Base-by-base conservation (phyloP, 306 rosid species). In the Vigna nakashimae region DNA sequence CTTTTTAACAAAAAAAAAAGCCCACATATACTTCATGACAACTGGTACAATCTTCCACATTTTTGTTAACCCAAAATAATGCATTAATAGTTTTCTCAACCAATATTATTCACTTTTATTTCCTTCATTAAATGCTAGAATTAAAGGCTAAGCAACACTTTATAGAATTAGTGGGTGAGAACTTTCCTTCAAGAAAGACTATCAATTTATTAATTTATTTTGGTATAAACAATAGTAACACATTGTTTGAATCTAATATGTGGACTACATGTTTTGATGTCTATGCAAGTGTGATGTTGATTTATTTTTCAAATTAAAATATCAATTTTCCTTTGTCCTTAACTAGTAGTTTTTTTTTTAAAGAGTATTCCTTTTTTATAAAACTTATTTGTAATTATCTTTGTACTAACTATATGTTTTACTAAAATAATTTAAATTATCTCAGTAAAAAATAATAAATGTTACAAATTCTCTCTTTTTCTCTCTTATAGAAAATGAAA, bases 121-220 rank as follows among this genome's bases (percentile, higher is more conserved):
- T 36, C 42, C 65, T 73, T 46, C 71, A 76, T 72, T 89, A 11
- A 82, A 74, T 86, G 90, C 86, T 28, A 38, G 7, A 71, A 70
- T 75, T 71, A 56, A 82, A 57, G 75, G 60, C 38, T 34, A 22
- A 49, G 51, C 73, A 13, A 30, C 75, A 15, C 51, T 85, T 67
- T 71, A 59, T 77, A 57, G 79, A 65, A 49, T 67, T 74, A 50
- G 83, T 85, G 52, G 84, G 82, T 83, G 81, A 74, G 82, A 20
- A 14, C 28, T 32, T 53, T 51, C 43, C 48, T 57, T 16, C n/a
- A 9, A 36, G 8, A 15, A 62, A 62, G 4, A 16, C 11, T 62
- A 16, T 15, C 26, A 9, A 34, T 9, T 59, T 60, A 10, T 59
- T 26, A 6, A 28, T 30, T 60, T 30, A 10, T 18, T 22, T 22